A percentile compares a stretch with the other conserved stretches of the same genome.
phyloP scores from a whole-genome alignment of 1,139 yeast genomes.

The Meyerozyma guilliermondii region DNA sequence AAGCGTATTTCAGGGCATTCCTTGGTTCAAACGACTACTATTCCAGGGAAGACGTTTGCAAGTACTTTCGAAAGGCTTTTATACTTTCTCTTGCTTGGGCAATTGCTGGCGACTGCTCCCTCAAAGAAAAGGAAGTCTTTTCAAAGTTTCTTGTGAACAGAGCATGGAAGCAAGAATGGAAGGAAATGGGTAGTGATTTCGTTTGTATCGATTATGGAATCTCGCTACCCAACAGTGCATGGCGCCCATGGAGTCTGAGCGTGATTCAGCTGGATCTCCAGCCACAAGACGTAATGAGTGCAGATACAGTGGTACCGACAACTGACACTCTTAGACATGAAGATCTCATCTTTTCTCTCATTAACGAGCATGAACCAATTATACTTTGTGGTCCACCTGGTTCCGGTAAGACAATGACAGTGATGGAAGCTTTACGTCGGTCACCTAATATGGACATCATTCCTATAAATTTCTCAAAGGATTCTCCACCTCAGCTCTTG shows the following conservation, averaged over 20 bases:
- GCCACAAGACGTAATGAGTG: slow-evolving; percentile 56
- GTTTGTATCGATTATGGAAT: slow-evolving; percentile 42
- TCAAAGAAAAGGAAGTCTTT: slow-evolving; percentile 37
- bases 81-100: slow-evolving; percentile 60
- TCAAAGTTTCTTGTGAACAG: slow-evolving; percentile 23
- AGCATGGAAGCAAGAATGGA: slow-evolving; percentile 9
- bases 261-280: slow-evolving; percentile 51
- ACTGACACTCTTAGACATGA: slow-evolving; percentile 73
- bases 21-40: slow-evolving; percentile 3
- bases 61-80: slow-evolving; percentile 33
- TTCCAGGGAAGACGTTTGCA: slow-evolving; percentile 16
- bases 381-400: slow-evolving; percentile 97
- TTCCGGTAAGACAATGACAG: slow-evolving; percentile 92
- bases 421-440: slow-evolving; percentile 62
- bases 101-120: slow-evolving; percentile 55
- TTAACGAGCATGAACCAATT: slow-evolving; percentile 56
- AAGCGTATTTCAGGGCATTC: slow-evolving; percentile 14
- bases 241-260: slow-evolving; percentile 42
- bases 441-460: slow-evolving; percentile 56
- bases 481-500: slow-evolving; percentile 62
- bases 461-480: slow-evolving; percentile 79
- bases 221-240: slow-evolving; percentile 40
- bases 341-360: slow-evolving; percentile 48
- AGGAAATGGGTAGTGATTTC: slow-evolving; percentile 8
- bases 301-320: slow-evolving; percentile 74